Base-by-base conservation (phyloP, 176 grass and related monocot genomes). In the Rhynchospora tenuis region DNA sequence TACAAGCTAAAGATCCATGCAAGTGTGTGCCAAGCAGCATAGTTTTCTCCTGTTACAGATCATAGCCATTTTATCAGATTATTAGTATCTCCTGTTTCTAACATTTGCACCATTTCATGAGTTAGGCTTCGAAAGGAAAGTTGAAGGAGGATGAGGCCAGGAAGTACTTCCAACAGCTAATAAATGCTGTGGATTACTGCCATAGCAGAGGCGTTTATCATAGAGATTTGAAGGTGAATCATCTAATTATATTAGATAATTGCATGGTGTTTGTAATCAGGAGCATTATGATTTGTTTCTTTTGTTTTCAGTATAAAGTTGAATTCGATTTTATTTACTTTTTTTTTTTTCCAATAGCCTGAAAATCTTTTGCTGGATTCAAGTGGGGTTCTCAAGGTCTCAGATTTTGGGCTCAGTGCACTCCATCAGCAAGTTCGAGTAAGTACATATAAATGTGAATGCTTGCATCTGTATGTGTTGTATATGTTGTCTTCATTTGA, bases 121-220 rank as follows among this genome's bases (percentile, higher is more conserved):
- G 10, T 20, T 89, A 99, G 96, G 89, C 93, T 79, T 87, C 93
- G 7, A 81, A 64, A 17, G 97, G 97, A 59, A 95, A 81, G 89
- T 71, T 99, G 42, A 96, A 93, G 83, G 97, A 99, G 88, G 97
- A 96, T 67, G 93, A 96, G 51, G 93, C 97, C 2, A 95, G 97
- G 83, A 96, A 99, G 73, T 99, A 99, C 88, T 96, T 99, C 65
- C 97, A 99, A 68, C 97, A 99, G 73, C 60, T 99, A 59, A 92
- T 95, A 87, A 95, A 99, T 68, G 89, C 97, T 52, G 93, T 99
- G n/a, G 97, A 99, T 83, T 99, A 99, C 77, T 95, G 97, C 66
- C 97, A 99, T 71, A 99, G 97, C 85, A 89, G 93, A 96, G 89
- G 93, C 7, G 97, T 99, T 52, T 99, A 81, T 82, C 97, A 99